Conservation (phyloP, 257 asterid species). For the Echium plantagineum region DNA sequence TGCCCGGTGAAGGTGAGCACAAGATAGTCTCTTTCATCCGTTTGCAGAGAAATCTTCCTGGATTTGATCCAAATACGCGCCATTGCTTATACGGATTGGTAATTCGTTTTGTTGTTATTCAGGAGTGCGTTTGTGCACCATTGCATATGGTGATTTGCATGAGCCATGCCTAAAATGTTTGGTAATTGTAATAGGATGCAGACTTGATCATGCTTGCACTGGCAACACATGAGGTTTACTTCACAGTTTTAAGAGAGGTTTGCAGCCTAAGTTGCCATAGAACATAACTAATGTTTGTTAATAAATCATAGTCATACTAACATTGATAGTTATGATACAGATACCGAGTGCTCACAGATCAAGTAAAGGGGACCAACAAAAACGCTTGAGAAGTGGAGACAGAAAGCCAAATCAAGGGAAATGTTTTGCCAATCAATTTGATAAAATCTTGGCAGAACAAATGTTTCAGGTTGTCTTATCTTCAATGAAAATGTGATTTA, state of each 20-base stretch:
- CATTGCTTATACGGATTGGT: constrained; percentile 80
- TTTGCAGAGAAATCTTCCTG: constrained; percentile 60
- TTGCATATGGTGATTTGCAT: background rate
- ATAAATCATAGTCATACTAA: constrained; percentile 4
- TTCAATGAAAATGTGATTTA: background rate
- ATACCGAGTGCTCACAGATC: constrained; percentile 22
- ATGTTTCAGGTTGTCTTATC: constrained; percentile 36
- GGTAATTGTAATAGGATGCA: constrained; percentile 37
- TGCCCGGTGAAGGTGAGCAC: constrained; percentile 83
- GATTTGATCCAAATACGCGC: constrained; percentile 59
- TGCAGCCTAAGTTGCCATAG: constrained; percentile 4
- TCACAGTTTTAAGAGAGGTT: constrained; percentile 57
- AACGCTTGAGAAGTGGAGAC: background rate
- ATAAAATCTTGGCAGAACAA: constrained; percentile 24
- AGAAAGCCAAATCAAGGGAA: constrained; percentile 3
- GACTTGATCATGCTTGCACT: constrained; percentile 61
- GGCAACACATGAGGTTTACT: constrained; percentile 61
- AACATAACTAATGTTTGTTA: background rate
- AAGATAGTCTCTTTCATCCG: constrained; percentile 70
- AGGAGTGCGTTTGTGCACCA: background rate
- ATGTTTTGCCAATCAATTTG: constrained; percentile 13
- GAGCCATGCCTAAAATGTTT: background rate
- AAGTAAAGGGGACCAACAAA: background rate
- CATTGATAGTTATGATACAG: constrained; percentile 16
- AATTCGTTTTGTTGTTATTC: constrained; percentile 6